A percentile compares a stretch with the other conserved stretches of the same genome.
These are phyloP conservation scores for Glomus cerebriforme DNA, from an alignment of 192 early-diverging fungal genomes.

Conservation along the genomic window DNA sequence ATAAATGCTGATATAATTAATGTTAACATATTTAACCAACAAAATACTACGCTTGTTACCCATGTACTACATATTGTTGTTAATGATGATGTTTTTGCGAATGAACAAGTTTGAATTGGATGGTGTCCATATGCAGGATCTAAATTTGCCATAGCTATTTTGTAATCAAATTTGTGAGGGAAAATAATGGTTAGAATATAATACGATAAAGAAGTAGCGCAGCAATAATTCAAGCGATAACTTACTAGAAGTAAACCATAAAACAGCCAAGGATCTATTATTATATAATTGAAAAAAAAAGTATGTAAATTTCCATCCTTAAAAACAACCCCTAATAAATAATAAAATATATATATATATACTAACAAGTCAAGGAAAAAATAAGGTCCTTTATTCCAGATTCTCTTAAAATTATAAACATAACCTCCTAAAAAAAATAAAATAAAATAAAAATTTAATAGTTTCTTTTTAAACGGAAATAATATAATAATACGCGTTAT, in stretches of 20 bases:
- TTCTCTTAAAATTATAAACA: not conserved
- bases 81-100: not conserved
- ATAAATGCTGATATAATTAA: not conserved
- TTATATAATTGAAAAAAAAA: not conserved
- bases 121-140: not conserved
- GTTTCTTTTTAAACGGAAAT: not conserved
- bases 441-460: not conserved
- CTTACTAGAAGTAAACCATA: not conserved
- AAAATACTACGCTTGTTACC: not conserved
- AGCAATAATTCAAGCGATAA: not conserved
- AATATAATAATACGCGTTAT: not conserved
- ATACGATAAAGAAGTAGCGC: not conserved
- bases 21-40: not conserved
- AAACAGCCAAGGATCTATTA: not conserved
- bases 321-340: no score
- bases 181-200: not conserved
- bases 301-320: not conserved
- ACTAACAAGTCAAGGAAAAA: not conserved
- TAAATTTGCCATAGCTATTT: not conserved
- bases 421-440: not conserved
- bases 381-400: constrained; percentile 8
- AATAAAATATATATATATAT: not conserved
- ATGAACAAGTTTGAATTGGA: not conserved
- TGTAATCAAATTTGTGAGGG: not conserved
- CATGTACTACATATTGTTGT: not conserved